phyloP scores from a whole-genome alignment of 805 yeast species.

The Candida awuae region DNA sequence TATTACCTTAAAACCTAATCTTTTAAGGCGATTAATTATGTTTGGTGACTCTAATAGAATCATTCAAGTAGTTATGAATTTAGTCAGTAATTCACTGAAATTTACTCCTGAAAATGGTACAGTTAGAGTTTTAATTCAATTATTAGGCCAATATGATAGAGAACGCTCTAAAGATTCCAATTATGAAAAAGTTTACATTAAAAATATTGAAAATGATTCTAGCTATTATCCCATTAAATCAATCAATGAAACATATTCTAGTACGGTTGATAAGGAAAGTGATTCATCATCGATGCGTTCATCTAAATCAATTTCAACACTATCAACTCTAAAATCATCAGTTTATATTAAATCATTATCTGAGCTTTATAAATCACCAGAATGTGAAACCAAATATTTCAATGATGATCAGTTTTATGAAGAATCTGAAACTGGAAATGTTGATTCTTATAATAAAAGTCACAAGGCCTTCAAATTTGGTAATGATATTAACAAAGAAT shows the following conservation, averaged over 20 bases:
- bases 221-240: slow-evolving; percentile 10
- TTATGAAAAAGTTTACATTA: slow-evolving; percentile 40
- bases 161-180: slow-evolving; percentile 34
- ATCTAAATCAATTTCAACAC: slow-evolving; percentile 10
- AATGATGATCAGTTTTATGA: slow-evolving; percentile 13
- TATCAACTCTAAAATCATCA: slow-evolving; percentile 24
- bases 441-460: slow-evolving; percentile 12
- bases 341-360: slow-evolving; percentile 36
- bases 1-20: slow-evolving; percentile 55
- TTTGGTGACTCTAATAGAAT: slow-evolving; percentile 88
- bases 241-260: neutral
- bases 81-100: slow-evolving; percentile 83
- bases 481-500: slow-evolving; percentile 30
- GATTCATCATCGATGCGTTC: slow-evolving; percentile 7
- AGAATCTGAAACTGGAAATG: slow-evolving; percentile 19
- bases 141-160: slow-evolving; percentile 68
- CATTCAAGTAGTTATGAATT: slow-evolving; percentile 84
- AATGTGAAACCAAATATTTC: slow-evolving; percentile 15
- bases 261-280: neutral
- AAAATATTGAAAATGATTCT: slow-evolving; percentile 15
- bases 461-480: slow-evolving; percentile 16
- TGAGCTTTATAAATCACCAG: slow-evolving; percentile 29
- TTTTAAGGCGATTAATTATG: slow-evolving; percentile 53
- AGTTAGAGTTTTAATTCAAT: slow-evolving; percentile 54
- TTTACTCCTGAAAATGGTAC: slow-evolving; percentile 87